Evolutionary conservation across 768 basidiomycete genomes (phyloP), one percentile per base, ranked within the genome.

Genomic region (Mycena maculata): DNA sequence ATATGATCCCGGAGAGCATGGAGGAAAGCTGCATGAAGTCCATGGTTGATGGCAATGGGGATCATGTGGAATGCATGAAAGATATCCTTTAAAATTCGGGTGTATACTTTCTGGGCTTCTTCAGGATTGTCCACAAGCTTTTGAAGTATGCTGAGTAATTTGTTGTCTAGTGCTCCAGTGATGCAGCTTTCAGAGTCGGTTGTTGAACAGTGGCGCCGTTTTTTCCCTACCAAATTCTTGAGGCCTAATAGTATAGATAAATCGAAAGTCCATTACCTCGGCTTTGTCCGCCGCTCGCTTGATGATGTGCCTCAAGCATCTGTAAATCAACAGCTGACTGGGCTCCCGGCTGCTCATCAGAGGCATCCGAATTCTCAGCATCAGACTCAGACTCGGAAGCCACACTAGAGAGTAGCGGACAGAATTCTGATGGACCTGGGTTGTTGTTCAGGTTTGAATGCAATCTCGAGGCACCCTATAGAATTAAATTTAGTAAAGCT

Each of bases 21-120:
- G 42, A 69, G 60, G 55, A 72, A 76, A 1, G 58, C 65, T 22
- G 68, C 64, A 13, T 72, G 41, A 13, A 64, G 39, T 36, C 74
- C 70, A 69, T 74, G 71, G 25, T 23, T 15, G 2, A 11, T 5
- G 27, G 16, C 4, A 27, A 52, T 67, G 65, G 8, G 71, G 23
- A 64, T 56, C 70, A 71, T 74, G 20, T 72, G 68, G 27, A 72
- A 74, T 18, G 65, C 73, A 63, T 75, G 72, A 31, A 73, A 73
- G 15, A 71, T 57, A 50, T 73, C 74, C 25, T 72, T 75, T 13
- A 36, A 36, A 36, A 36, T 36, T 13, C 33, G 33, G 13, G 8
- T 36, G 33, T 36, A 36, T 6, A 36, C 33, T 36, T 6, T 13
- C 33, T 36, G 8, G 8, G 33, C 33, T 6, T 36, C 13, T 13